A percentile compares a stretch with the other conserved stretches of the same genome.
Evolutionary conservation across 768 basidiomycete genomes (phyloP).

Genomic region (Phylloporus rhodoxanthus): DNA sequence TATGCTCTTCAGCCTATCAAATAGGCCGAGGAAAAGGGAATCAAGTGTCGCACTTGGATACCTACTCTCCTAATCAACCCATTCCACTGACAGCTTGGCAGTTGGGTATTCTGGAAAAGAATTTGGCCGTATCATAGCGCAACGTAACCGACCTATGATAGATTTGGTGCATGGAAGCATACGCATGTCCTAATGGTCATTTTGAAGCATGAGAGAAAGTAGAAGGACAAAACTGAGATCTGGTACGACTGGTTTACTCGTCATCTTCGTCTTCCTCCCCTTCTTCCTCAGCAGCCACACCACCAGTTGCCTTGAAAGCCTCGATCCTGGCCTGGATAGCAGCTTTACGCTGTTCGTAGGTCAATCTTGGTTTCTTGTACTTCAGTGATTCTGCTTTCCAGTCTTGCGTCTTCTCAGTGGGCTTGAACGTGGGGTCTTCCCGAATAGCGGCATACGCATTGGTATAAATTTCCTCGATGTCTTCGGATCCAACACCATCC

Average conservation of each 20-base stretch:
- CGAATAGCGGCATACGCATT: slow-evolving; percentile 94
- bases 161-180: slow-evolving; percentile 16
- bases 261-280: slow-evolving; percentile 41
- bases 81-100: slow-evolving; percentile 53
- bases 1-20: slow-evolving; percentile 56
- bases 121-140: slow-evolving; percentile 24
- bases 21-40: slow-evolving; percentile 39
- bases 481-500: slow-evolving; percentile 91
- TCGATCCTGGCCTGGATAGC: slow-evolving; percentile 85
- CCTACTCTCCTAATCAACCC: slow-evolving; percentile 32
- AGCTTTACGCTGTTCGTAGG: slow-evolving; percentile 67
- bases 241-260: slow-evolving; percentile 42
- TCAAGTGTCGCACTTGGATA: slow-evolving; percentile 39
- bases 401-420: slow-evolving; percentile 82
- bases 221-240: neutral
- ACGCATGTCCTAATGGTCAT: slow-evolving; percentile 12
- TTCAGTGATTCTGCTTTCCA: slow-evolving; percentile 86
- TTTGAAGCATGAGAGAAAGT: slow-evolving; percentile 7
- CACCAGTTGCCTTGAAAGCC: slow-evolving; percentile 73
- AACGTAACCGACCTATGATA: slow-evolving; percentile 3
- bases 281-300: slow-evolving; percentile 35
- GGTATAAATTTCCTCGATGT: slow-evolving; percentile 93
- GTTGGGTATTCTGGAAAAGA: slow-evolving; percentile 40
- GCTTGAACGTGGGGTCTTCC: slow-evolving; percentile 87
- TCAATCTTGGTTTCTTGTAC: slow-evolving; percentile 63